phyloP scores from a whole-genome alignment of 768 basidiomycete genomes.

The Pleurotus pulmonarius region DNA sequence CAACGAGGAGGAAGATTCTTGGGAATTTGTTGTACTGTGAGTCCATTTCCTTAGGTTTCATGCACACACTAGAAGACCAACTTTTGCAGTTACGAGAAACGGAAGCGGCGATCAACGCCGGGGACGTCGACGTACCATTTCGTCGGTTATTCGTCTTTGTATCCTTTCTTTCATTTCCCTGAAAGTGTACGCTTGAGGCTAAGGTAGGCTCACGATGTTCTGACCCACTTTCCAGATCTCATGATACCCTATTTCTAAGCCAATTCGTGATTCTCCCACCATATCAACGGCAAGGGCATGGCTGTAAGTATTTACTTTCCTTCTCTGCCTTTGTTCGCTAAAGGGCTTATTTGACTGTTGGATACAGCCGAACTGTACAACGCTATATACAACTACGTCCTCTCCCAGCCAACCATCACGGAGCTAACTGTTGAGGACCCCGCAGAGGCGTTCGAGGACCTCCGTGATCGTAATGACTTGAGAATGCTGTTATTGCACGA shows the following conservation, averaged over 20 bases:
- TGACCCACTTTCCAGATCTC: neutral
- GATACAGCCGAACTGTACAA: conserved; percentile 78
- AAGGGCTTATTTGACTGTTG: neutral
- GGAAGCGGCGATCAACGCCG: conserved; percentile 52
- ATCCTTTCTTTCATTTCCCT: conserved; percentile 95
- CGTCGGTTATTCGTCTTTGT: conserved; percentile 89
- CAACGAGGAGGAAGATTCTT: conserved; percentile 86
- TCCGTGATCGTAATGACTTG: conserved; percentile 90
- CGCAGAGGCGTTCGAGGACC: conserved; percentile 95
- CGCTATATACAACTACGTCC: conserved; percentile 76
- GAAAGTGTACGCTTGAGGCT: conserved; percentile 84
- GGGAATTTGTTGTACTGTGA: conserved; percentile 90
- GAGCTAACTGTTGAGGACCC: conserved; percentile 98
- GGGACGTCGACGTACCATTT: conserved; percentile 78
- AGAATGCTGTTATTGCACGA: conserved; percentile 64
- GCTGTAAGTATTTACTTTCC: conserved; percentile 53
- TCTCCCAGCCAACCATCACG: conserved; percentile 64
- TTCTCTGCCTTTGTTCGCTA: neutral
- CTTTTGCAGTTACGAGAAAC: conserved; percentile 72
- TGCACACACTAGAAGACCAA: neutral
- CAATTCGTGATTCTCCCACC: conserved; percentile 94
- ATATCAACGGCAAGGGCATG: conserved; percentile 87
- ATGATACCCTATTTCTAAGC: conserved; percentile 33
- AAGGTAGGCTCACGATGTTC: conserved; percentile 48
- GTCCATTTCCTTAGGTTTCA: conserved; percentile 24